Conservation (phyloP, 2,329 filamentous ascomycete species). For the Neobulgaria alba region DNA sequence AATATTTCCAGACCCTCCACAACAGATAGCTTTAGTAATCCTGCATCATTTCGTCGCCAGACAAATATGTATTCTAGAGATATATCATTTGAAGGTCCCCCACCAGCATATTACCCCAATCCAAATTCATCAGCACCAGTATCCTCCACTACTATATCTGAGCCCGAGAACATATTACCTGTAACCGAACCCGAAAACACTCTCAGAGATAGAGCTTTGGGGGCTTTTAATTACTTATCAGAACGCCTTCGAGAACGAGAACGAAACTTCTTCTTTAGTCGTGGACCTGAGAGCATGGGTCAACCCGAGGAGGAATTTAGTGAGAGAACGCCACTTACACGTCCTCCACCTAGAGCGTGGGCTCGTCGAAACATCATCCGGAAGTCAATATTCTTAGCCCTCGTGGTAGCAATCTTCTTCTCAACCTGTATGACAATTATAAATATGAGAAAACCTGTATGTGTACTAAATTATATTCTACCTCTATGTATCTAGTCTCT, state of each 20-base stretch:
- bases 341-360: neutral
- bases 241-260: too few relatives aligned
- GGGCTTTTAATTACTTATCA: too few relatives aligned
- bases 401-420: neutral
- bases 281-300: conserved; percentile 26
- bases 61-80: conserved; percentile 8
- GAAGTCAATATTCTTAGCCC: neutral
- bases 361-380: neutral
- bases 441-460: neutral
- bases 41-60: conserved; percentile 10
- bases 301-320: conserved; percentile 10
- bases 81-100: conserved; percentile 17
- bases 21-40: neutral
- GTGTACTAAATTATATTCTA: neutral
- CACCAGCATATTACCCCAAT: conserved; percentile 22
- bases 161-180: conserved; percentile 8
- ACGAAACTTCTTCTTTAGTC: conserved; percentile 10
- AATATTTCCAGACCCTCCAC: conserved; percentile 1
- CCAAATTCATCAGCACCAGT: conserved; percentile 8
- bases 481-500: neutral
- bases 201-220: too few relatives aligned
- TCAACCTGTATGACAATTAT: neutral
- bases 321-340: conserved; percentile 19
- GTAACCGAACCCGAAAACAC: conserved; percentile 22
- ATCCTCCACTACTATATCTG: neutral